Evolutionary conservation across 768 basidiomycete species (phyloP), one percentile per base, ranked within the genome.

Genomic region (Russula emetica): DNA sequence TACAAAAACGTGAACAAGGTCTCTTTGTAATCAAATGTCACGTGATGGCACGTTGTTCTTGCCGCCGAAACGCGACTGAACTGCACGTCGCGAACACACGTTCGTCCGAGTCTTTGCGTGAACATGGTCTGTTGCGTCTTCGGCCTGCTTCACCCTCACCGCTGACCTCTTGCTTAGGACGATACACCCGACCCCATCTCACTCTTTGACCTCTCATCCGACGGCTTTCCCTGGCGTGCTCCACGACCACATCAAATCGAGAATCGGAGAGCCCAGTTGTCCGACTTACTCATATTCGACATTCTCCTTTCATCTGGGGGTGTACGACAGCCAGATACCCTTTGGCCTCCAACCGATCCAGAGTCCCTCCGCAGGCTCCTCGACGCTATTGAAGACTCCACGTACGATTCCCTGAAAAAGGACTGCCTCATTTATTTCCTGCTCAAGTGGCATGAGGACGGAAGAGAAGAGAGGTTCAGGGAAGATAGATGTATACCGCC

Each of bases 391-490:
- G 78, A 81, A 49, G 67, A 75, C 30, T 88, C 84, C 0, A 71
- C 75, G 4, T 94, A 90, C 66, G 92, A 94, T 73, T 71, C 76
- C 36, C 79, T 93, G 60, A 93, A 93, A 80, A 85, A 85, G 73
- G 86, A 92, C 64, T 90, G 88, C 66, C 76, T 94, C 50, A 76
- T 91, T 1, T 94, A 91, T 74, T 92, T 85, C 71, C 75, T 94
- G 66, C 78, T 94, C 63, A 91, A 89, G 71, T 91, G 86, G 87
- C 83, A 87, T 63, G 78, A 82, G 69, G 88, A 91, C 71, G 80
- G 82, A 6, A 79, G 71, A 77, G 88, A 79, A 71, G 78, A 66
- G 69, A 73, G 64, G 78, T 90, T 77, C 74, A 76, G 71, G 58
- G 77, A 73, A 73, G 83, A 72, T n/a, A 76, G 80, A 32, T 83